A percentile compares a stretch with the other conserved stretches of the same genome.
Evolutionary conservation across 2,329 filamentous ascomycete species (phyloP).

Genomic region (Gyromitra esculenta): DNA sequence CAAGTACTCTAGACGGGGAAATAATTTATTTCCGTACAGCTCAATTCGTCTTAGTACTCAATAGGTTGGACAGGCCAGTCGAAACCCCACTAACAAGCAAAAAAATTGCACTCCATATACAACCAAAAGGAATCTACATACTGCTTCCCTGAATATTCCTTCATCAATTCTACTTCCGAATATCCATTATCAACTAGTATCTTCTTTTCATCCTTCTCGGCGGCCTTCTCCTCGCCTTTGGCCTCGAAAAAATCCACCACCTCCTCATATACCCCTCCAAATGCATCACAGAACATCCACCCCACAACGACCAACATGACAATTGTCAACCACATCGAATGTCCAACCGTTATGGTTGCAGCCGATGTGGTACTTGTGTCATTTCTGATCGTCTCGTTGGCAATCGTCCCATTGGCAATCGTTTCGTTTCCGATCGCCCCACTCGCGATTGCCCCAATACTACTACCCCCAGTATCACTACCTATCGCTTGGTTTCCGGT

Average conservation of each 20-base stretch:
- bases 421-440: not conserved
- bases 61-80: not conserved
- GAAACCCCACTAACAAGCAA: conserved; percentile 6
- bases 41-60: not conserved
- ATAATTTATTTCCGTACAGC: not conserved
- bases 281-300: conserved; percentile 23
- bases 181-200: not conserved
- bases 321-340: conserved; percentile 14
- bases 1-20: not conserved
- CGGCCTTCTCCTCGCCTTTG: not conserved
- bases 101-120: conserved; percentile 25
- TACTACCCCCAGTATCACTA: not conserved
- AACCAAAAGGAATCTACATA: conserved; percentile 25
- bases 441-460: not conserved
- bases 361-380: not conserved
- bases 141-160: not conserved
- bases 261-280: not conserved
- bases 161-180: not conserved
- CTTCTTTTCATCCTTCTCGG: not conserved
- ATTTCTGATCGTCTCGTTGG: not conserved
- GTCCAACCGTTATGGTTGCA: not conserved
- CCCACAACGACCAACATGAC: conserved; percentile 10
- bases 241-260: not conserved
- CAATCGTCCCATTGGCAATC: not conserved
- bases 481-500: not conserved